Percentiles rank a stretch among this genome's conserved stretches.
Conservation (phyloP, 306 rosid genomes). For the Gastrolobium villosum region DNA sequence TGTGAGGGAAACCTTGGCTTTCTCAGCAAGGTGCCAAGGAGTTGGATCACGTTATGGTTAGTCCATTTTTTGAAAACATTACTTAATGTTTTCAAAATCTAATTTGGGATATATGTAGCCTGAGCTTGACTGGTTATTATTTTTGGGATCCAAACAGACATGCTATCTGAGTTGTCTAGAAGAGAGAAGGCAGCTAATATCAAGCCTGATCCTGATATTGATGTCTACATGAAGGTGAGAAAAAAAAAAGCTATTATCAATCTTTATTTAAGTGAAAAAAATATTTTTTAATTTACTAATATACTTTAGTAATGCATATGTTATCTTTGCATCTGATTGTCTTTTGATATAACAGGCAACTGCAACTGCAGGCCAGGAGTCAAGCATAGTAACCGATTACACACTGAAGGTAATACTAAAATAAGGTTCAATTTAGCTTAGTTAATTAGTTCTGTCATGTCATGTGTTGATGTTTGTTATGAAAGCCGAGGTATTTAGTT, state of each 20-base stretch:
- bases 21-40: slow-evolving; percentile 87
- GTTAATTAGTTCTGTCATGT: background rate
- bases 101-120: background rate
- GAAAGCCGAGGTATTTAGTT: slow-evolving; percentile 28
- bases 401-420: slow-evolving; percentile 64
- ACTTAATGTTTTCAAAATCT: slow-evolving; percentile 12
- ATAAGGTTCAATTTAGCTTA: background rate
- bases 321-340: slow-evolving; percentile 1
- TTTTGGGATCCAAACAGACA: slow-evolving; percentile 49
- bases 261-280: background rate
- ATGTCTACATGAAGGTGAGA: slow-evolving; percentile 89
- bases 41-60: slow-evolving; percentile 84
- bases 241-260: background rate
- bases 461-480: background rate
- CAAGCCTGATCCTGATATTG: slow-evolving; percentile 87
- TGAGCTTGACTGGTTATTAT: background rate
- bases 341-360: slow-evolving; percentile 48
- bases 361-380: slow-evolving; percentile 66
- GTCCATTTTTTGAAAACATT: slow-evolving; percentile 31
- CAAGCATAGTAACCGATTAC: slow-evolving; percentile 73
- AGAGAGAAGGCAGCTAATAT: slow-evolving; percentile 84
- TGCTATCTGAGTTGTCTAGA: slow-evolving; percentile 75
- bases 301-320: background rate
- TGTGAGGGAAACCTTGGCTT: slow-evolving; percentile 92
- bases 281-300: background rate